These are phyloP conservation scores for Oryza punctata DNA, from an alignment of 176 grass and related monocot species.

Conservation along the genomic window DNA sequence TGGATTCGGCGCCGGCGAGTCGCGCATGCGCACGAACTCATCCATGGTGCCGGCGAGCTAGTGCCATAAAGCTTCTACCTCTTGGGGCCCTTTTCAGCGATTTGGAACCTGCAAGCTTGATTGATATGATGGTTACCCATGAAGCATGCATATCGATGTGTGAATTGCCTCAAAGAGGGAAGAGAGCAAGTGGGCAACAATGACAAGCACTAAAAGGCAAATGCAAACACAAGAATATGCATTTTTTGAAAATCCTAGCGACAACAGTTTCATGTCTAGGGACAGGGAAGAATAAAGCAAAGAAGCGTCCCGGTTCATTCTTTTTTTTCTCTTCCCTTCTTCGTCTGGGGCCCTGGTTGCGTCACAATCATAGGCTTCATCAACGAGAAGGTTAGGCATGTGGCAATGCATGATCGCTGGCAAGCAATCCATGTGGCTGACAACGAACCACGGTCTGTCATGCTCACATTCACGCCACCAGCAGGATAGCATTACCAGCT, in stretches of 20 bases:
- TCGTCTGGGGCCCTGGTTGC: background rate
- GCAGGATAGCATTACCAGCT: background rate
- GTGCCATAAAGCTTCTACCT: background rate
- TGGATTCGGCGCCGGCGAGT: no score
- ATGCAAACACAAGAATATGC: background rate
- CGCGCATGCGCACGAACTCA: no score
- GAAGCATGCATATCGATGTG: no score
- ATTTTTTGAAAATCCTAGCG: background rate
- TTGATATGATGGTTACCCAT: background rate
- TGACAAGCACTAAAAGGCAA: background rate
- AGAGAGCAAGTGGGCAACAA: no score
- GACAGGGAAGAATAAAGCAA: background rate
- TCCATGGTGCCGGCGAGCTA: no score
- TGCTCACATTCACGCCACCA: background rate
- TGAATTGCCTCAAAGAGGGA: no score
- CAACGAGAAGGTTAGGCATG: slow-evolving; percentile 24
- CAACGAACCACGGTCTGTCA: background rate
- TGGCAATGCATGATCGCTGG: background rate
- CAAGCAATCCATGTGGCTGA: slow-evolving; percentile 31
- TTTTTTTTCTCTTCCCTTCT: slow-evolving; percentile 3
- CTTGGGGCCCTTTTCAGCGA: background rate
- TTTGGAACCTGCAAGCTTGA: background rate
- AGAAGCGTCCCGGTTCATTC: background rate
- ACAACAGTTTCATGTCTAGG: background rate
- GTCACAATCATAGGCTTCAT: background rate